Evolutionary conservation across 768 basidiomycete genomes (phyloP).

Genomic region (Paxillus ammoniavirescens): DNA sequence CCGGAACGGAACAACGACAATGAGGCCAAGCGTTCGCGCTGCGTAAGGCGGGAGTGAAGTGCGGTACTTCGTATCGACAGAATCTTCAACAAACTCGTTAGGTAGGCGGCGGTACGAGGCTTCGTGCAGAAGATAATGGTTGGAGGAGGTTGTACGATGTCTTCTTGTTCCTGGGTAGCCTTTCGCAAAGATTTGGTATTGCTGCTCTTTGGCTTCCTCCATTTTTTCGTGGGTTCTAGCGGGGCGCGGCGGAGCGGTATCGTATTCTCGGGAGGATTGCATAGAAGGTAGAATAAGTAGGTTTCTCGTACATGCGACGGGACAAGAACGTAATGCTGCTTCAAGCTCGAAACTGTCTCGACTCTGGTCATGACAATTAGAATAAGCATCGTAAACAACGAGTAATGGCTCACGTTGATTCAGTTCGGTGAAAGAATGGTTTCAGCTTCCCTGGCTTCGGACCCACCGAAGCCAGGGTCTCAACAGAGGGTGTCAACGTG

Average conservation of each 20-base stretch:
- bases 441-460: slow-evolving; percentile 81
- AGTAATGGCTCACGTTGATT: slow-evolving; percentile 55
- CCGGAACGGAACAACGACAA: slow-evolving; percentile 84
- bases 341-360: slow-evolving; percentile 85
- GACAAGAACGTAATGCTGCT: slow-evolving; percentile 87
- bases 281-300: slow-evolving; percentile 87
- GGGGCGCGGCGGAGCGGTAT: slow-evolving; percentile 62
- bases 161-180: slow-evolving; percentile 39
- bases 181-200: slow-evolving; percentile 35
- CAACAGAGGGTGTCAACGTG: slow-evolving; percentile 85
- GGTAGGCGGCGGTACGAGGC: slow-evolving; percentile 86
- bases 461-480: slow-evolving; percentile 65
- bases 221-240: slow-evolving; percentile 40
- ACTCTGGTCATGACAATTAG: slow-evolving; percentile 45
- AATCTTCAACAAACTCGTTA: slow-evolving; percentile 75
- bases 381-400: not conserved
- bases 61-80: slow-evolving; percentile 83
- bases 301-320: slow-evolving; percentile 93
- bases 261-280: slow-evolving; percentile 83
- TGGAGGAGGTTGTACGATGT: slow-evolving; percentile 78
- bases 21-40: slow-evolving; percentile 82
- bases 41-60: slow-evolving; percentile 90
- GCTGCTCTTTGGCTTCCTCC: slow-evolving; percentile 27
- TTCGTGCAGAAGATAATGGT: slow-evolving; percentile 94
- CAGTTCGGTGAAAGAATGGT: slow-evolving; percentile 84